Evolutionary conservation across 129 eudicot genomes (phyloP), one percentile per base, ranked within the genome.

Genomic region (Daucus carota): DNA sequence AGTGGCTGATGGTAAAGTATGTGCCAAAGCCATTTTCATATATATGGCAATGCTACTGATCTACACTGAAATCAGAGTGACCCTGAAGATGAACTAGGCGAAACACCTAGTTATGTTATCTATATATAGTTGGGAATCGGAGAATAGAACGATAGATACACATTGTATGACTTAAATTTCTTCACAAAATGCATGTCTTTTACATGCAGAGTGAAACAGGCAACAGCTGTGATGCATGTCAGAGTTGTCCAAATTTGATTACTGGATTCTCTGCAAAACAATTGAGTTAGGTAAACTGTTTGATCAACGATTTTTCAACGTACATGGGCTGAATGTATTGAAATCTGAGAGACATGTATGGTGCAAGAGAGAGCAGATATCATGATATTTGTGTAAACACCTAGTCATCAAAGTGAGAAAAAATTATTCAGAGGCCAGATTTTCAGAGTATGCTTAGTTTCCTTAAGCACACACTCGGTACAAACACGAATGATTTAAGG

Each of bases 91-190:
- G 14, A 54, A 11, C 22, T 10, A 62, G 68, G 33, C 16, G 5
- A 28, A 62, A 62, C 68, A 28, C 12, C 68, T 28, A 38, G 33
- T 70, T 24, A 13, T 4, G 54, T 17, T 71, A 54, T 71, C n/a
- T 71, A 71, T 71, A 71, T 71, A 71, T 71, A 71, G 74, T 41
- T 43, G 52, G 52, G n/a, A n/a, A 71, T 38, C 24, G 8, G 8
- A 54, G 8, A 22, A 54, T n/a, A 20, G 38, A 22, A 20, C 6
- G 24, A 20, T 69, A 15, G 2, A 3, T 33, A 16, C 1, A 34
- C 29, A 12, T 32, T 65, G 2, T 38, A 29, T 1, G 10, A 8
- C 22, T 20, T 18, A 1, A 0, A 18, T 70, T 40, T 40, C 17
- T 40, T 70, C 11, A 0, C 44, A 1, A 3, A 22, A 9, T 42